These are phyloP conservation scores for Aureobasidium sp. DNA, from an alignment of 2,329 filamentous ascomycete species.

Conservation along the genomic window DNA sequence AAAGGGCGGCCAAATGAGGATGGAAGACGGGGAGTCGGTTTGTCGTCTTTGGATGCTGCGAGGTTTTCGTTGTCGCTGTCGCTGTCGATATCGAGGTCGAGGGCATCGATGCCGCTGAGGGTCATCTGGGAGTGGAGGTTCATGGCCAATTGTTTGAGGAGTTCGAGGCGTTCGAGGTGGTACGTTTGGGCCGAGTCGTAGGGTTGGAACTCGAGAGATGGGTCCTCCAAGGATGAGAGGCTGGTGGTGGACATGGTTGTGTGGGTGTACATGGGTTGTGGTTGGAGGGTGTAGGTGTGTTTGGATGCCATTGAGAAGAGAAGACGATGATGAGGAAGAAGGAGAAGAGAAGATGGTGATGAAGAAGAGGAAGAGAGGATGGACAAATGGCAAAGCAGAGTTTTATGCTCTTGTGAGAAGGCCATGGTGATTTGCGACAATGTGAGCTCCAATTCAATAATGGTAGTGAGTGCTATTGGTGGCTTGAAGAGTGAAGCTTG, in stretches of 20 bases:
- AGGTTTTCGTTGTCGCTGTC: too few relatives aligned
- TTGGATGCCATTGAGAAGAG: background rate
- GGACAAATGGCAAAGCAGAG: background rate
- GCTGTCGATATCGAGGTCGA: too few relatives aligned
- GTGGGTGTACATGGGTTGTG: background rate
- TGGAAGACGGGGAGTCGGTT: too few relatives aligned
- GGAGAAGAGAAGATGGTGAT: background rate
- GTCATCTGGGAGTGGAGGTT: background rate
- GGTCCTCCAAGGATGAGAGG: background rate
- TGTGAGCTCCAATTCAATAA: too few relatives aligned
- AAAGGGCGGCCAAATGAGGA: too few relatives aligned
- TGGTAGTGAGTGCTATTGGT: too few relatives aligned
- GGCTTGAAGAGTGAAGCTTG: too few relatives aligned
- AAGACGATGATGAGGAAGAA: background rate
- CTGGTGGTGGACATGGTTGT: background rate
- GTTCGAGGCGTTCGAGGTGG: background rate
- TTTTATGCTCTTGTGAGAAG: background rate
- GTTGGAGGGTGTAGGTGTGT: background rate
- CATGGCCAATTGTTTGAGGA: background rate
- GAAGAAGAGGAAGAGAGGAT: background rate
- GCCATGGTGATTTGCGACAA: too few relatives aligned
- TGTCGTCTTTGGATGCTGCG: too few relatives aligned
- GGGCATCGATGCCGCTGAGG: too few relatives aligned
- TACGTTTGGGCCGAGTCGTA: background rate
- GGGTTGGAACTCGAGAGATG: background rate